Base-by-base conservation (phyloP, 768 basidiomycete genomes). In the Clitopilus passeckerianus region DNA sequence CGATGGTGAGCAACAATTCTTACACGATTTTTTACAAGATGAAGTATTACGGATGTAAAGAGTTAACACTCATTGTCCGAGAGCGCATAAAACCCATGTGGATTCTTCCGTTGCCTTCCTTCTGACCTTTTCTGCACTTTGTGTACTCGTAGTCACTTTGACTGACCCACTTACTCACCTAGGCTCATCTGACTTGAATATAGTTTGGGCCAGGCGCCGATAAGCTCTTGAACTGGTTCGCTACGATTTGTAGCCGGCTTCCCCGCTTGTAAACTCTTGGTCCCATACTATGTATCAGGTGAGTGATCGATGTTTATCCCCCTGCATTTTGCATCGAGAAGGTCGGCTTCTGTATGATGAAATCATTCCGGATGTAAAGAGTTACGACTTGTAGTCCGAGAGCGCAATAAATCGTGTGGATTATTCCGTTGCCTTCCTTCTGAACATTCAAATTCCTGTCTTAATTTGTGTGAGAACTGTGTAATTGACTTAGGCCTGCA, bases 91-190 rank as follows among this genome's bases (percentile, higher is more conserved):
- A 59, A 54, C 58, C 54, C 61, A 56, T 82, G 78, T 80, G 79
- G 78, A 81, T 74, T 66, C 67, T 60, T 76, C 81, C 81, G 79
- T 82, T 83, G 80, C 80, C 79, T 82, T 83, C 81, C 80, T 79
- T 78, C 79, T 77, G 80, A 80, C 61, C 53, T 58, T 62, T 52
- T 33, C 16, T 6, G 22, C 23, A 2, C 52, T 43, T 8, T 56
- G 7, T 12, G 56, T 27, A 34, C 9, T 60, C 53, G 23, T 7
- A 15, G 18, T 18, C 23, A 16, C 10, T 24, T 44, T 57, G 20
- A 61, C 60, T 61, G 24, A 46, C 57, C 15, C 35, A 50, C 7
- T 30, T 4, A 9, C 34, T 23, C n/a, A 8, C n/a, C 23, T 16
- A 33, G 54, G 54, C 22, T 34, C 30, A 34, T 33, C 22, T 55